phyloP scores from a whole-genome alignment of 805 yeast genomes.

The Candida insectorum region DNA sequence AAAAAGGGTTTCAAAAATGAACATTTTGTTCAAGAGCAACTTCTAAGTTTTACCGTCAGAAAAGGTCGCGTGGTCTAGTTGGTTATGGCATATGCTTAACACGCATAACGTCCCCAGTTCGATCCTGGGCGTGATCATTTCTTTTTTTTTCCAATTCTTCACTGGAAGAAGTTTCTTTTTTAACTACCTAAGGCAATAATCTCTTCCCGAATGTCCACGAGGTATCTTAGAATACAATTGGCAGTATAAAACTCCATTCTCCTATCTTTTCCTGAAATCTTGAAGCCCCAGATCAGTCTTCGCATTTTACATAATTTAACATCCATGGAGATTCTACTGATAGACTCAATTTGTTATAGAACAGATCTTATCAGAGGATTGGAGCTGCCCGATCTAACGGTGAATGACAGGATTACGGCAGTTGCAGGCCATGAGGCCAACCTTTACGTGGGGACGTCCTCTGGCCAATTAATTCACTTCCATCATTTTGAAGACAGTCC shows the following conservation, averaged over 20 bases:
- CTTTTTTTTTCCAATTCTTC: too few relatives aligned
- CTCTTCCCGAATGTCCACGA: too few relatives aligned
- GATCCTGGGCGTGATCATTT: slow-evolving; percentile 99
- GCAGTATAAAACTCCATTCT: too few relatives aligned
- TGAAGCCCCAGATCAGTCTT: too few relatives aligned
- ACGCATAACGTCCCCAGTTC: slow-evolving; percentile 99
- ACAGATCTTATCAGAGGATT: background rate
- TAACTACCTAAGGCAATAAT: too few relatives aligned
- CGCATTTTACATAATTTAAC: background rate
- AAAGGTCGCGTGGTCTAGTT: slow-evolving; percentile 96
- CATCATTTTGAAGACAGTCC: slow-evolving; percentile 39
- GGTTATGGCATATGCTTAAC: slow-evolving; percentile 99
- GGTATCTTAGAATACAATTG: too few relatives aligned
- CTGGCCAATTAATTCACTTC: slow-evolving; percentile 35
- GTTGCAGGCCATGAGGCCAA: slow-evolving; percentile 25
- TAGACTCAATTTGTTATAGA: background rate
- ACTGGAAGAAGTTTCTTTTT: too few relatives aligned
- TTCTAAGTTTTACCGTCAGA: background rate
- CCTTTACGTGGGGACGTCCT: slow-evolving; percentile 35
- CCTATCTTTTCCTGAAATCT: too few relatives aligned
- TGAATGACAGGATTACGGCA: slow-evolving; percentile 12
- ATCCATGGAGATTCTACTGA: background rate
- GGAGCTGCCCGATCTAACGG: slow-evolving; percentile 4
- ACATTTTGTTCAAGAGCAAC: too few relatives aligned
- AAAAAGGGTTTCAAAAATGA: too few relatives aligned